Evolutionary conservation across 305 asterid species (phyloP).

Genomic region (Plantago coronopus): DNA sequence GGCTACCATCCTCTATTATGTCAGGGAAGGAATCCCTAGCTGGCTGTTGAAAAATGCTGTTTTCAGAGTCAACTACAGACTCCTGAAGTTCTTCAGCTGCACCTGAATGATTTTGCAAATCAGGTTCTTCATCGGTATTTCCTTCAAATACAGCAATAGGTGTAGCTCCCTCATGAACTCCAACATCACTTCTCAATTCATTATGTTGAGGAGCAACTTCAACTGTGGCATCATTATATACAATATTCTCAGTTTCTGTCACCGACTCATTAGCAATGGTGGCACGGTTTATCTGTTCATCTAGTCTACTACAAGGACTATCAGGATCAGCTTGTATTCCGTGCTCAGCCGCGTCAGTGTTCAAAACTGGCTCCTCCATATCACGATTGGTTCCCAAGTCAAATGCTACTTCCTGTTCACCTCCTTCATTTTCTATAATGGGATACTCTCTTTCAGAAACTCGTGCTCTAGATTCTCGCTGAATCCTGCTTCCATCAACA

Average conservation of each 20-base stretch:
- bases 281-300: slow-evolving; percentile 21
- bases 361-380: slow-evolving; percentile 25
- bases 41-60: slow-evolving; percentile 32
- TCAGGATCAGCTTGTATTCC: neutral
- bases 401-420: slow-evolving; percentile 24
- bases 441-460: slow-evolving; percentile 32
- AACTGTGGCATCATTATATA: slow-evolving; percentile 16
- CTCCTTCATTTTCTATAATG: slow-evolving; percentile 24
- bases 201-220: slow-evolving; percentile 28
- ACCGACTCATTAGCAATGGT: slow-evolving; percentile 18
- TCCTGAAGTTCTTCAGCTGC: slow-evolving; percentile 40
- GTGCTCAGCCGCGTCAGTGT: slow-evolving; percentile 18
- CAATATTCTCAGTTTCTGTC: slow-evolving; percentile 31
- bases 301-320: neutral
- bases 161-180: slow-evolving; percentile 24
- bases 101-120: slow-evolving; percentile 35
- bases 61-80: slow-evolving; percentile 34
- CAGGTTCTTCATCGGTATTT: slow-evolving; percentile 30
- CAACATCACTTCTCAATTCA: slow-evolving; percentile 27
- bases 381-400: slow-evolving; percentile 20
- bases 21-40: slow-evolving; percentile 27
- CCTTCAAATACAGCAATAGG: slow-evolving; percentile 27
- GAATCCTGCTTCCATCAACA: slow-evolving; percentile 23
- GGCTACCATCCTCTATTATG: slow-evolving; percentile 25
- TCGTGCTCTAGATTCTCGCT: slow-evolving; percentile 27